Base-by-base conservation (phyloP, 2,329 filamentous ascomycete species). In the Xylariaceae sp. region DNA sequence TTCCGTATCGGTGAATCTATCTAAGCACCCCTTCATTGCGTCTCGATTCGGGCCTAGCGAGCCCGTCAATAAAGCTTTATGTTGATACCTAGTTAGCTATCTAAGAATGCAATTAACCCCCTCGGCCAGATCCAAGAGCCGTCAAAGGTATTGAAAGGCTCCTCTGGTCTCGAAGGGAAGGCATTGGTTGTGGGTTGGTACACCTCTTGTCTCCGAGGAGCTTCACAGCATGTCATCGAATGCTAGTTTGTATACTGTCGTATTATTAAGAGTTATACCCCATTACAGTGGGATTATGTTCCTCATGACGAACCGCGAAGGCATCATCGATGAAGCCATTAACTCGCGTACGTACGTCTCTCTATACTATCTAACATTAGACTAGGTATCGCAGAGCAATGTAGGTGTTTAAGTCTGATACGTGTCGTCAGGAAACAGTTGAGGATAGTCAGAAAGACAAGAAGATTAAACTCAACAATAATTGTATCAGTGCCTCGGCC, bases 281-380 rank as follows among this genome's bases (percentile, higher is more conserved):
- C 73, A 71, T 52, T 73, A 71, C 40, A 50, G 53, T 1, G 73
- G 73, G 0, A 68, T 74, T 23, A 59, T 74, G 6, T 72, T 70
- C 56, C 65, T 77, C 14, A 77, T 74, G 0, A 77, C 74, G 16
- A 77, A 76, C 59, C 67, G 72, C 18, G 68, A 75, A 5, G 71
- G 73, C 2, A 59, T 64, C 7, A 70, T 77, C 20, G 75, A 77
- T 49, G 73, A 74, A 37, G 74, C 75, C 1, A 74, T 74, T 54
- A 65, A 61, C 48, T 74, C 73, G 0, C 65, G 71, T 0, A 71
- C 74, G 20, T 70, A 74, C 43, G 58, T 71, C 20, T 66, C 60
- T 20, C 61, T 73, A 0, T 71, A 73, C 55, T 73, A 72, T 50
- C 65, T 48, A 3, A 41, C 44, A 3, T 46, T 63, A 12, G 20